phyloP scores from a whole-genome alignment of 192 early-diverging fungal genomes.

The Coemansia sp. region DNA sequence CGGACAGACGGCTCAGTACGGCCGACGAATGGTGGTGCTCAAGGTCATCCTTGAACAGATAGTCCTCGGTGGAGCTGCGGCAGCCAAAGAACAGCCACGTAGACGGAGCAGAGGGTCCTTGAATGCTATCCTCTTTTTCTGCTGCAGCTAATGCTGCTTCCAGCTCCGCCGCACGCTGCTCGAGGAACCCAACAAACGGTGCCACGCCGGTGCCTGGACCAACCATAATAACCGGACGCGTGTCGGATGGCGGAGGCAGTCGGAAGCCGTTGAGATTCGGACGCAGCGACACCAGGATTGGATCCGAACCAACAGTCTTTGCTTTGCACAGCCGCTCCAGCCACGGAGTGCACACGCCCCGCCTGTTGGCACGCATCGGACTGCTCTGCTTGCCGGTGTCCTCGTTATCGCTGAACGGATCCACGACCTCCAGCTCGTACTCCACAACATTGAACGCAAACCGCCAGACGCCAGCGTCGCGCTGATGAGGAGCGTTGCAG shows the following conservation, averaged over 20 bases:
- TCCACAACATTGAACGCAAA: slow-evolving; percentile 90
- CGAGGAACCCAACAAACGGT: slow-evolving; percentile 86
- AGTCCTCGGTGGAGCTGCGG: slow-evolving; percentile 66
- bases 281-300: slow-evolving; percentile 60
- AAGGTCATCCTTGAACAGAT: slow-evolving; percentile 68
- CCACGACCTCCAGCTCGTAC: slow-evolving; percentile 54
- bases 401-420: slow-evolving; percentile 30
- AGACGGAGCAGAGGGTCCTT: slow-evolving; percentile 11
- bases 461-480: slow-evolving; percentile 50
- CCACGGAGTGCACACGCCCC: slow-evolving; percentile 81
- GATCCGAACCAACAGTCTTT: not conserved
- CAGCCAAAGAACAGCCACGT: slow-evolving; percentile 83
- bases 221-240: slow-evolving; percentile 77
- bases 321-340: slow-evolving; percentile 60
- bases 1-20: slow-evolving; percentile 60
- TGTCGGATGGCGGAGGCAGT: slow-evolving; percentile 50
- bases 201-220: slow-evolving; percentile 96
- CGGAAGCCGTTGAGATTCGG: slow-evolving; percentile 65
- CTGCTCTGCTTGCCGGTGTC: slow-evolving; percentile 5
- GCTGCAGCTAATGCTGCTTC: slow-evolving; percentile 13
- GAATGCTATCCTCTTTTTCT: not conserved
- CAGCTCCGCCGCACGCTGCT: slow-evolving; percentile 66
- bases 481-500: slow-evolving; percentile 65
- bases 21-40: slow-evolving; percentile 43
- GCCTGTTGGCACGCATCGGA: slow-evolving; percentile 39